phyloP scores from a whole-genome alignment of 139 green algal genomes.

The Desmodesmus armatus region DNA sequence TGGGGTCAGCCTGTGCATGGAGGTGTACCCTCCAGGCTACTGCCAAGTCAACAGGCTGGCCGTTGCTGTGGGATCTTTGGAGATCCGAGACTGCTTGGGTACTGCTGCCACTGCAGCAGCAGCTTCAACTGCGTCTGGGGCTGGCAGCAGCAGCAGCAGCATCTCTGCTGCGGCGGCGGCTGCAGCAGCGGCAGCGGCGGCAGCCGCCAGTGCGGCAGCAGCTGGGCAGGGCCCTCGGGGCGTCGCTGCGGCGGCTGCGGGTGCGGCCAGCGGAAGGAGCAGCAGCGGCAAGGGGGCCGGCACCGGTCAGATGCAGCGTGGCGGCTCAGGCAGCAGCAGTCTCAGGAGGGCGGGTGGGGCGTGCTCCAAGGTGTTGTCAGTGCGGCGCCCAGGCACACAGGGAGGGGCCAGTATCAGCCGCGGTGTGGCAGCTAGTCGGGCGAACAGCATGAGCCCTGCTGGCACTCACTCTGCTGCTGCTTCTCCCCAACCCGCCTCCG shows the following conservation, averaged over 20 bases:
- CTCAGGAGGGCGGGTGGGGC: not conserved
- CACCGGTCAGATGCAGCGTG: not conserved
- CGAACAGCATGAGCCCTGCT: conserved; percentile 2
- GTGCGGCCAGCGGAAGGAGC: conserved; percentile 6
- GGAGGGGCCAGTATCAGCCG: conserved; percentile 26
- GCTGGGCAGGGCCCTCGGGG: conserved; percentile 12
- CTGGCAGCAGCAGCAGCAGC: conserved; percentile 1
- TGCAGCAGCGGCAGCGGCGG: not conserved
- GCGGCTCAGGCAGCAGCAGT: conserved; percentile 8
- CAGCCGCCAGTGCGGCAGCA: not conserved
- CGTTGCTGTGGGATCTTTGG: conserved; percentile 57
- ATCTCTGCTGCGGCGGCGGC: conserved; percentile 28
- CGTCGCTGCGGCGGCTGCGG: conserved; percentile 12
- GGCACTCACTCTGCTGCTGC: not conserved
- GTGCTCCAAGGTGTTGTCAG: conserved; percentile 31
- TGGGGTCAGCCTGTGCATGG: conserved; percentile 50
- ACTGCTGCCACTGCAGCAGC: conserved; percentile 7
- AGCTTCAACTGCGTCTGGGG: not conserved
- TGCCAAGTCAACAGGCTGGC: conserved; percentile 54
- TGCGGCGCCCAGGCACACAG: conserved; percentile 22
- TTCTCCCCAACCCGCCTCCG: not conserved
- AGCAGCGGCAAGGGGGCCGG: not conserved
- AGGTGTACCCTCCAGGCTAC: conserved; percentile 48
- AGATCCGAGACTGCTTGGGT: conserved; percentile 54
- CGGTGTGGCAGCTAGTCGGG: not conserved